phyloP scores from a whole-genome alignment of 306 rosid genomes.

The Luffa acutangula region DNA sequence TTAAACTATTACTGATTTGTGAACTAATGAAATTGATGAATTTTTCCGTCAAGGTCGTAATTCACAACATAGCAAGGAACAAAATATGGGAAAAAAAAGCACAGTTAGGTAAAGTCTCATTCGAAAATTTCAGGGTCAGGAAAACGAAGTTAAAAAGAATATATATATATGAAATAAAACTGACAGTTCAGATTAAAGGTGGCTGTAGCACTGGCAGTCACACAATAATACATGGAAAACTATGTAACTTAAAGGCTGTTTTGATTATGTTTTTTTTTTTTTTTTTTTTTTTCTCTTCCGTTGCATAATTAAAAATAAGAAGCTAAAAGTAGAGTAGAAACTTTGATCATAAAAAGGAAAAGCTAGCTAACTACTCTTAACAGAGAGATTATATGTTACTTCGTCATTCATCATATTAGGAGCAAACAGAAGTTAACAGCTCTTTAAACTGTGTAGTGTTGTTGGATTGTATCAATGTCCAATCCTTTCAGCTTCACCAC shows the following conservation, averaged over 20 bases:
- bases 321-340: background rate
- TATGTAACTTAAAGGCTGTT: background rate
- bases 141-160: no score
- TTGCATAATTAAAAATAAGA: background rate
- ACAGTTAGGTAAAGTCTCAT: no score
- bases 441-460: conserved; percentile 73
- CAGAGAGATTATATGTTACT: background rate
- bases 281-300: background rate
- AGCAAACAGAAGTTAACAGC: background rate
- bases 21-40: no score
- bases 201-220: background rate
- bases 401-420: conserved; percentile 21
- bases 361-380: background rate
- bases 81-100: no score
- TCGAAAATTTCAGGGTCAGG: no score
- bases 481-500: conserved; percentile 98
- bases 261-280: background rate
- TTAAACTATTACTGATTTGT: no score
- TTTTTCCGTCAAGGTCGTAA: no score
- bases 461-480: conserved; percentile 89
- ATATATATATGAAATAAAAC: no score
- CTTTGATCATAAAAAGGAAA: background rate
- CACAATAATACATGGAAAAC: background rate
- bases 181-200: background rate
- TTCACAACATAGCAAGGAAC: no score